phyloP scores from a whole-genome alignment of 2,329 filamentous ascomycete species.

The Neophaeococcomyces aloes region DNA sequence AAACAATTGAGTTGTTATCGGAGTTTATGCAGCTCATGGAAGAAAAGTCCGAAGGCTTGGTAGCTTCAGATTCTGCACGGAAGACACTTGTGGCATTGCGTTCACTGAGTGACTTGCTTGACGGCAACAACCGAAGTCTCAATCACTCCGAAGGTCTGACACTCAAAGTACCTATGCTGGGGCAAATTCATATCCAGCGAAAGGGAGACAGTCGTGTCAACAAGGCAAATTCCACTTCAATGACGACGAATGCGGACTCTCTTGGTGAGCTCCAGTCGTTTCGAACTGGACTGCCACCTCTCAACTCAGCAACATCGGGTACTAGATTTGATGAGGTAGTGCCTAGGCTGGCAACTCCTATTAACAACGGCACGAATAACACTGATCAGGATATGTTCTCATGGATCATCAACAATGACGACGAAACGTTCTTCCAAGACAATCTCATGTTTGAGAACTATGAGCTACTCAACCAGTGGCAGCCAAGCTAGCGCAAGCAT shows the following conservation, averaged over 20 bases:
- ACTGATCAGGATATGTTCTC: slow-evolving; percentile 7
- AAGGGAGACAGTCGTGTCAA: background rate
- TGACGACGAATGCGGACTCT: background rate
- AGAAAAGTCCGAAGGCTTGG: slow-evolving; percentile 6
- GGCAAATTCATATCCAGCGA: slow-evolving; percentile 10
- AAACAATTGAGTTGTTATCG: slow-evolving; percentile 8
- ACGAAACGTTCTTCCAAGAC: slow-evolving; percentile 10
- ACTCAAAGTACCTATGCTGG: slow-evolving; percentile 13
- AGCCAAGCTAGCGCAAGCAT: background rate
- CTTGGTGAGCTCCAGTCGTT: background rate
- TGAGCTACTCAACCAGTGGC: slow-evolving; percentile 9
- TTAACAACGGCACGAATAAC: background rate
- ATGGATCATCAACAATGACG: slow-evolving; percentile 10
- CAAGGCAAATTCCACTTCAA: background rate
- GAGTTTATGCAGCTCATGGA: slow-evolving; percentile 11
- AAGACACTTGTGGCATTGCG: slow-evolving; percentile 11
- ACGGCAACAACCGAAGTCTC: background rate
- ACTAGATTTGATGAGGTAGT: background rate
- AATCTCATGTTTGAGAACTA: slow-evolving; percentile 7
- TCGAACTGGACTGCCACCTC: background rate
- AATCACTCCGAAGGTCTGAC: slow-evolving; percentile 2
- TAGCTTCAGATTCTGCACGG: slow-evolving; percentile 7
- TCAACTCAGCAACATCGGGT: background rate
- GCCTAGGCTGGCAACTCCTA: background rate
- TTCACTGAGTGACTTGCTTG: slow-evolving; percentile 10